Percentiles rank a stretch among this genome's conserved stretches.
phyloP scores from a whole-genome alignment of 441 rosid genomes.

The Daphne laureola region DNA sequence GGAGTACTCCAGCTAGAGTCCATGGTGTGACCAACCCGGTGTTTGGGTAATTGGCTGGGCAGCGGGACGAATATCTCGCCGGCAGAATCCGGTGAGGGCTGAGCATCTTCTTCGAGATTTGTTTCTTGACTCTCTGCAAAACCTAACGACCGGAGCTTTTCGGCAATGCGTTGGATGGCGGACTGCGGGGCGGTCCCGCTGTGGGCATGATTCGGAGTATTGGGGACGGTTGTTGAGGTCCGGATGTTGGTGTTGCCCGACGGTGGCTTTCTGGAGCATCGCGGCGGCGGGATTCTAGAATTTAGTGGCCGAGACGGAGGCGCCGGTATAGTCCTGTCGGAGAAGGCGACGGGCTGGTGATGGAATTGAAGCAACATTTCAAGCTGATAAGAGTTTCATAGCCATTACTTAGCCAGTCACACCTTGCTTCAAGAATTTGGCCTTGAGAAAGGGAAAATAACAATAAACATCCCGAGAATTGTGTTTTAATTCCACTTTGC shows the following conservation, averaged over 20 bases:
- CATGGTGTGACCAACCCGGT: conserved; percentile 82
- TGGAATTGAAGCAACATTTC: conserved; percentile 44
- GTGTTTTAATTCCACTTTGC: too few relatives aligned
- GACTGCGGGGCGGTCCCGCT: conserved; percentile 40
- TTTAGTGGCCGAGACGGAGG: conserved; percentile 18
- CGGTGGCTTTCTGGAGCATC: conserved; percentile 15
- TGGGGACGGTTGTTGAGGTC: conserved; percentile 26
- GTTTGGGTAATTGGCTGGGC: conserved; percentile 53
- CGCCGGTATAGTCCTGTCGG: conserved; percentile 27
- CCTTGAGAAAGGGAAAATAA: too few relatives aligned
- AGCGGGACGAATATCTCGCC: conserved; percentile 86
- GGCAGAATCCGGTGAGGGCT: conserved; percentile 16
- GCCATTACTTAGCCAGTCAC: too few relatives aligned
- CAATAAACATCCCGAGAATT: too few relatives aligned
- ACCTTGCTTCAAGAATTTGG: too few relatives aligned
- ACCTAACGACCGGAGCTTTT: conserved; percentile 89
- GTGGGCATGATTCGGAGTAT: conserved; percentile 3
- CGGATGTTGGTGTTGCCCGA: conserved; percentile 22
- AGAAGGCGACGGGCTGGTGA: conserved; percentile 20
- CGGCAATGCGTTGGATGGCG: conserved; percentile 81
- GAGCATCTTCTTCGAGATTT: conserved; percentile 7
- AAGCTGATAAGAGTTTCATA: background rate
- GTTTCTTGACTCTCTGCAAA: conserved; percentile 31
- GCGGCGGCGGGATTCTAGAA: too few relatives aligned
- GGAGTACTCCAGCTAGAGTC: conserved; percentile 99